Evolutionary conservation across 106 monocot genomes (phyloP).

Genomic region (Dendrobium nobile): DNA sequence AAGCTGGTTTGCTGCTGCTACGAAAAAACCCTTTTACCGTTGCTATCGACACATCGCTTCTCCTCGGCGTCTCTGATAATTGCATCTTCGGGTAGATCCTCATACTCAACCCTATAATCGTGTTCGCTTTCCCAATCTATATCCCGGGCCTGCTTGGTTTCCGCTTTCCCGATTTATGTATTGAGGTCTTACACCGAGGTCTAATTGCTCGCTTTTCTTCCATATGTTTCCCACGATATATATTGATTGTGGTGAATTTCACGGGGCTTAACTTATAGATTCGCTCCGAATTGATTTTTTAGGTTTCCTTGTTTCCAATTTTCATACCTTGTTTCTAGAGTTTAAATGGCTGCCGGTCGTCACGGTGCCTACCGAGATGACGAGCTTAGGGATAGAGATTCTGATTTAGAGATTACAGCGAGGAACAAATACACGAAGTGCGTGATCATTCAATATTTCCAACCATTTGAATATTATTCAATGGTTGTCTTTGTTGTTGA

Average conservation of each 20-base stretch:
- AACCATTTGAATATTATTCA: no score
- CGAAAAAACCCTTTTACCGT: neutral
- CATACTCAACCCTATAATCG: neutral
- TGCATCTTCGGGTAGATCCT: neutral
- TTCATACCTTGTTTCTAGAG: slow-evolving; percentile 2
- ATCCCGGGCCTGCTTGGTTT: neutral
- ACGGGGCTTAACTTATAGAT: neutral
- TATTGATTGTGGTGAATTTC: neutral
- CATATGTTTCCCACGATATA: neutral
- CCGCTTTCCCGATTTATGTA: neutral
- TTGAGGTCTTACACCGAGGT: neutral
- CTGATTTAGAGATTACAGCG: slow-evolving; percentile 15
- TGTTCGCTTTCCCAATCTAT: neutral
- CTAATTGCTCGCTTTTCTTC: neutral
- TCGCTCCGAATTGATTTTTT: neutral
- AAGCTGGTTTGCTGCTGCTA: neutral
- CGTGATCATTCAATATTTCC: no score
- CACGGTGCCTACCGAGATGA: slow-evolving; percentile 26
- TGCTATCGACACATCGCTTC: no score
- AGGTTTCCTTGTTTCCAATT: neutral
- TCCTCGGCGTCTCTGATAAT: neutral
- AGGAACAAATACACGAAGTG: no score
- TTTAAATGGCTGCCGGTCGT: slow-evolving; percentile 44
- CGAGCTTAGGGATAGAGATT: slow-evolving; percentile 21
- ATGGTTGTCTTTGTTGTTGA: no score